Conservation (phyloP, 306 rosid species). For the Inga laurina region DNA sequence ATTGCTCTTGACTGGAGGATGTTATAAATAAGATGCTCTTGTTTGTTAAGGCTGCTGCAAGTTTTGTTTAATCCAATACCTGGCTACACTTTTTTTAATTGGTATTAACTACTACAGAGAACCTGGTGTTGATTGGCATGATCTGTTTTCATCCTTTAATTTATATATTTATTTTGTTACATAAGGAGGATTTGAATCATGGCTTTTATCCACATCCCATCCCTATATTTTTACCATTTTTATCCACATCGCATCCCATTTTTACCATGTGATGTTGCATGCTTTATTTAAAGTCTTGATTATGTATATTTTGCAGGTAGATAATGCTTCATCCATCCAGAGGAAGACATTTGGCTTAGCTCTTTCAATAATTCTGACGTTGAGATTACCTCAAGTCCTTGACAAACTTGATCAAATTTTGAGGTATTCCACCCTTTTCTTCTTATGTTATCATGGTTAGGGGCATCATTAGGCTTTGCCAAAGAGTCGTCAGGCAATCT, state of each 20-base stretch:
- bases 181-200: not conserved
- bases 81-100: not conserved
- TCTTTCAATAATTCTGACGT: slow-evolving; percentile 79
- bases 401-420: slow-evolving; percentile 92
- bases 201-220: not conserved
- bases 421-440: slow-evolving; percentile 54
- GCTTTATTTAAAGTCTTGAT: not conserved
- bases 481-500: not conserved
- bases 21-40: slow-evolving; percentile 4
- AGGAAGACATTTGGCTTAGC: slow-evolving; percentile 87
- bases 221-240: not conserved
- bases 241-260: not conserved
- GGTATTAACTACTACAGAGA: not conserved
- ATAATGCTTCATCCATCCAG: slow-evolving; percentile 86
- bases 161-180: not conserved
- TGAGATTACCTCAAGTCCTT: slow-evolving; percentile 91
- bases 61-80: slow-evolving; percentile 29
- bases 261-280: not conserved
- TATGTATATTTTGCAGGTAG: slow-evolving; percentile 62
- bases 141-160: slow-evolving; percentile 24
- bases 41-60: slow-evolving; percentile 20
- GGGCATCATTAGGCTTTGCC: not conserved
- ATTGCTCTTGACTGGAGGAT: not conserved
- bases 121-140: slow-evolving; percentile 25
- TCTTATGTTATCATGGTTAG: not conserved